phyloP scores from a whole-genome alignment of 2,329 filamentous ascomycete genomes.

The Shiraia bambusicola region DNA sequence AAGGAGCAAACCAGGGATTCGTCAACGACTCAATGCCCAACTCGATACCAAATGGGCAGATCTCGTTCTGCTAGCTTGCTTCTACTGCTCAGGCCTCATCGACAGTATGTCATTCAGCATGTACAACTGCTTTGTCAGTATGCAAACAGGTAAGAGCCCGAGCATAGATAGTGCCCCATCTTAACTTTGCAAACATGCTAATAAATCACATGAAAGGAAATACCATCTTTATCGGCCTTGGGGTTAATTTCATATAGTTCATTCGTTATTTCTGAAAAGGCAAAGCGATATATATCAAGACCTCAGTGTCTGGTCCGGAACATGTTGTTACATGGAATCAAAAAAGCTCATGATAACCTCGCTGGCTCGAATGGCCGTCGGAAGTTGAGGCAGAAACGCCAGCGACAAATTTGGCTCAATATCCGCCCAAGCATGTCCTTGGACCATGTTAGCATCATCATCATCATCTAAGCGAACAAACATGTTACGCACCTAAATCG shows the following conservation, averaged over 20 bases:
- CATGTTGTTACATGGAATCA: constrained; percentile 17
- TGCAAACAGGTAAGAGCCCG: constrained; percentile 52
- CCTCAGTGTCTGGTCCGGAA: background rate
- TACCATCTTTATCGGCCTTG: constrained; percentile 64
- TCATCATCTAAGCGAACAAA: background rate
- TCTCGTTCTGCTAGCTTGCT: constrained; percentile 46
- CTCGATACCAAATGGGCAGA: constrained; percentile 18
- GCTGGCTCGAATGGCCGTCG: constrained; percentile 49
- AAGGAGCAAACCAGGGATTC: background rate
- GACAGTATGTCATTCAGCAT: constrained; percentile 53
- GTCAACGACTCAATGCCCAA: constrained; percentile 11
- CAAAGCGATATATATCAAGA: background rate
- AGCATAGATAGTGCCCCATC: background rate
- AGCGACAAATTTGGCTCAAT: constrained; percentile 51
- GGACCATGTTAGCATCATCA: constrained; percentile 9
- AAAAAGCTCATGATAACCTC: constrained; percentile 52
- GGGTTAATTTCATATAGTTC: no score
- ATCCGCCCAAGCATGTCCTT: constrained; percentile 51
- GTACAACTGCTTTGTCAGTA: constrained; percentile 53
- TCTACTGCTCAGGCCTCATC: constrained; percentile 50
- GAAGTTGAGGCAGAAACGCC: constrained; percentile 43
- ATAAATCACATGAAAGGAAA: constrained; percentile 51
- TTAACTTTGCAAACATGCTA: constrained; percentile 1
- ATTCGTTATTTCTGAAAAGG: no score
- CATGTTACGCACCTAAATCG: constrained; percentile 43